Conservation (phyloP, 192 early-diverging fungal species). For the Mortierella claussenii region DNA sequence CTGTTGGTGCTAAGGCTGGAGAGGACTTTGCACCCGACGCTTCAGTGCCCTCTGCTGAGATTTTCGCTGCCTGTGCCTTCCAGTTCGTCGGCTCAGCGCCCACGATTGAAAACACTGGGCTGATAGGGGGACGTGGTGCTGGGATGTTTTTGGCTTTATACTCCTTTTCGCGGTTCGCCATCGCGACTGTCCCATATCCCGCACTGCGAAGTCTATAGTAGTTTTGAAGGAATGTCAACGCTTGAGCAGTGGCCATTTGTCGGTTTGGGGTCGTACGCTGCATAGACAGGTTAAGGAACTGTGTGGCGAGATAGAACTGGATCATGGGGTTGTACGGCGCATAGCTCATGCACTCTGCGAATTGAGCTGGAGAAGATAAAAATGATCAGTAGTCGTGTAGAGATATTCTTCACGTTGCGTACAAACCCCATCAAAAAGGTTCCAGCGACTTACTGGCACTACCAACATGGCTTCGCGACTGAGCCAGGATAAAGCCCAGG, state of each 20-base stretch:
- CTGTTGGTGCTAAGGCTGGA: not conserved
- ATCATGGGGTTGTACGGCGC: slow-evolving; percentile 75
- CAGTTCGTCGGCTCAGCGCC: slow-evolving; percentile 2
- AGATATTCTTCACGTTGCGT: not conserved
- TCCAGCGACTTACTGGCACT: slow-evolving; percentile 65
- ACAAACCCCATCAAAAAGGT: no score
- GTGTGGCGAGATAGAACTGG: slow-evolving; percentile 69
- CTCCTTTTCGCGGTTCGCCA: slow-evolving; percentile 12
- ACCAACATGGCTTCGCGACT: slow-evolving; percentile 60
- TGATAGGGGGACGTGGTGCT: not conserved
- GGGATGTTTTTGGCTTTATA: slow-evolving; percentile 8
- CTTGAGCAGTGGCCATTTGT: slow-evolving; percentile 73
- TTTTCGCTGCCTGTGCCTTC: slow-evolving; percentile 8
- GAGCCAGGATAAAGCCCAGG: slow-evolving; percentile 70
- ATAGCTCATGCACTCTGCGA: slow-evolving; percentile 64
- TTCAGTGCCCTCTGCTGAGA: slow-evolving; percentile 4
- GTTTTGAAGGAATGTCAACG: slow-evolving; percentile 29
- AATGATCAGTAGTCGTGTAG: not conserved
- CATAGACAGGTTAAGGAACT: slow-evolving; percentile 73
- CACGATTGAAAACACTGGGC: slow-evolving; percentile 4
- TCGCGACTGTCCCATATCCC: slow-evolving; percentile 28
- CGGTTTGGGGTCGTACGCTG: slow-evolving; percentile 76
- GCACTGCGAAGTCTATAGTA: slow-evolving; percentile 32
- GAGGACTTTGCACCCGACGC: not conserved
- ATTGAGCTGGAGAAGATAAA: slow-evolving; percentile 54